Base-by-base conservation (phyloP, 73 alveolate genomes). In the Paraurostyla sp. region DNA sequence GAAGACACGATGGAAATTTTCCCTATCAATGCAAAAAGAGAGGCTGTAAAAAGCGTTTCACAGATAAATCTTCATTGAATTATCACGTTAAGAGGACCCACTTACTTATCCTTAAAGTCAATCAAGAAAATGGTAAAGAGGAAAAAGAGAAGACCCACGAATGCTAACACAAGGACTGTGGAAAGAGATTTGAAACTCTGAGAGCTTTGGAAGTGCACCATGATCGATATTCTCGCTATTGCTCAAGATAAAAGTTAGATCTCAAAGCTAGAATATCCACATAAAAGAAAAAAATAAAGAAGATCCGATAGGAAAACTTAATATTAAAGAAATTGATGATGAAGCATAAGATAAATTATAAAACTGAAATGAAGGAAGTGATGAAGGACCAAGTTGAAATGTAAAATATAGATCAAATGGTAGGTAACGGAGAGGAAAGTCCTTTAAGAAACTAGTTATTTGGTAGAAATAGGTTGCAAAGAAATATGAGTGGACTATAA, bases 131-230 rank as follows among this genome's bases (percentile, higher is more conserved):
- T 4, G 30, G n/a, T 16, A 3, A 46, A 1, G 32, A 73, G 29
- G 45, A 46, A 23, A 33, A 73, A 23, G 23, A 41, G 20, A 25
- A 45, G 23, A 27, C 40, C 1, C 4, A 38, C 9, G 6, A 15
- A 22, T 73, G 86, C 29, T 0, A 73, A 1, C 86, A 73, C 27
- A 73, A 48, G 46, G 86, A 30, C n/a, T 73, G 86, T 27, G 7
- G 27, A 13, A 43, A 48, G 20, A 42, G 4, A 46, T 73, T 73
- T 27, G 29, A 42, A 1, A 73, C 23, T 7, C 0, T 48, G 16
- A 73, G 71, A 48, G 27, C 7, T 0, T 40, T 29, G 43, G 86
- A 73, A 25, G 38, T 25, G 0, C 86, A 73, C 42, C 86, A 73
- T 45, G 29, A 73, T 48, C 45, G 86, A 13, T 73, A 73, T 43